Percentiles rank a stretch among this genome's conserved stretches.
Evolutionary conservation across 2,329 filamentous ascomycete genomes (phyloP).

Genomic region (Plenodomus lindquistii): DNA sequence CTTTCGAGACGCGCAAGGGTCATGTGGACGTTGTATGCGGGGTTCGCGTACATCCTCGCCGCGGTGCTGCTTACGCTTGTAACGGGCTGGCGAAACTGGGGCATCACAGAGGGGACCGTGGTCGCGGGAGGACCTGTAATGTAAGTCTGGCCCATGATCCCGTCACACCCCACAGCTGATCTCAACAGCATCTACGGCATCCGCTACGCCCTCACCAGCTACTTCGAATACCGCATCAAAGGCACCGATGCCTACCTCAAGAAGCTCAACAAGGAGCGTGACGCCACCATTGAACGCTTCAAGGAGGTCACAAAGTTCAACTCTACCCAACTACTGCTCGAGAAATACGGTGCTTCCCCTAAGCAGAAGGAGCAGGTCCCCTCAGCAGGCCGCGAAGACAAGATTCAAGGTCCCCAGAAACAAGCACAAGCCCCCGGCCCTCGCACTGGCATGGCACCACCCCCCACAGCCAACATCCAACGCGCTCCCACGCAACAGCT

Average conservation of each 20-base stretch:
- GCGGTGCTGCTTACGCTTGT: constrained; percentile 81
- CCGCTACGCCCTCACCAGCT: constrained; percentile 66
- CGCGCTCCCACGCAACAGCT: constrained; percentile 32
- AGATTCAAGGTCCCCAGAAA: constrained; percentile 36
- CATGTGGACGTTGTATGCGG: constrained; percentile 86
- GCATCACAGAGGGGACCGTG: constrained; percentile 74
- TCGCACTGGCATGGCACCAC: constrained; percentile 61
- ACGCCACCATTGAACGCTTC: constrained; percentile 87
- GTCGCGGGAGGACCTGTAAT: constrained; percentile 77
- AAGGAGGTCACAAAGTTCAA: constrained; percentile 96
- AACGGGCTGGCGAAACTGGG: constrained; percentile 80
- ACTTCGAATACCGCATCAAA: constrained; percentile 82
- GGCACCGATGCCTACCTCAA: constrained; percentile 71
- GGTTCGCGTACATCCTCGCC: constrained; percentile 87
- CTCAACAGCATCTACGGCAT: constrained; percentile 73
- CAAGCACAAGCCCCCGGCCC: constrained; percentile 35
- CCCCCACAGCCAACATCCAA: constrained; percentile 68
- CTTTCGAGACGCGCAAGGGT: constrained; percentile 78
- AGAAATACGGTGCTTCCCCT: constrained; percentile 80
- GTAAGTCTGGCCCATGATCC: constrained; percentile 52
- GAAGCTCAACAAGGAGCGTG: constrained; percentile 75
- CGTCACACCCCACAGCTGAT: constrained; percentile 16
- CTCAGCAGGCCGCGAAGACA: constrained; percentile 28
- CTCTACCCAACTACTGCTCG: constrained; percentile 86
- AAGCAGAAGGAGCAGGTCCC: constrained; percentile 48